A percentile compares a stretch with the other conserved stretches of the same genome.
phyloP scores from a whole-genome alignment of 176 grass and related monocot genomes.

The Juncus effusus region DNA sequence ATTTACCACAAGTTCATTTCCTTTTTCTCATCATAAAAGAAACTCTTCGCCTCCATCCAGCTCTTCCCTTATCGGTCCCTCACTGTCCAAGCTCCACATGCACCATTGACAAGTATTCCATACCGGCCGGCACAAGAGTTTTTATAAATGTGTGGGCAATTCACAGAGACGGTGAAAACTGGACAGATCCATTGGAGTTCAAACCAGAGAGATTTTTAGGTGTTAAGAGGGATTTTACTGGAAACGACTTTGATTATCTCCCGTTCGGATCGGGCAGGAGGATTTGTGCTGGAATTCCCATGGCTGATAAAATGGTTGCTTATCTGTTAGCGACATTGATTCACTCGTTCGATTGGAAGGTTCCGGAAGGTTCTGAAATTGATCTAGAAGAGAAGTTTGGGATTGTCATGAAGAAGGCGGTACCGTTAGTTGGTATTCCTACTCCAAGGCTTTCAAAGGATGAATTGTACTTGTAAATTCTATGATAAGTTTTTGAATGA shows the following conservation, averaged over 20 bases:
- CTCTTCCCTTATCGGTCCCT: constrained; percentile 63
- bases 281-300: constrained; percentile 65
- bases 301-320: constrained; percentile 55
- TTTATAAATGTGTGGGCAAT: constrained; percentile 72
- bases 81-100: constrained; percentile 48
- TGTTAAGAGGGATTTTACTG: constrained; percentile 44
- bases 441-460: constrained; percentile 45
- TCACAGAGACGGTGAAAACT: constrained; percentile 47
- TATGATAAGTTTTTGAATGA: too few relatives aligned
- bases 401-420: constrained; percentile 81
- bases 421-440: constrained; percentile 51
- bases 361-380: constrained; percentile 30
- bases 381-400: constrained; percentile 58
- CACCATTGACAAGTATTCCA: constrained; percentile 35
- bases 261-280: constrained; percentile 73
- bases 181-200: constrained; percentile 53
- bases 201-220: constrained; percentile 53
- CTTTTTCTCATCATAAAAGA: constrained; percentile 56
- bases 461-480: constrained; percentile 33
- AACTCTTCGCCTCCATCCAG: constrained; percentile 66
- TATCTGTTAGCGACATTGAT: constrained; percentile 58
- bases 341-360: constrained; percentile 69
- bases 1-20: constrained; percentile 47
- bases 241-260: constrained; percentile 50
- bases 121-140: constrained; percentile 42